A percentile compares a stretch with the other conserved stretches of the same genome.
phyloP scores from a whole-genome alignment of 148 eudicot genomes.

The Chenopodium formosanum region DNA sequence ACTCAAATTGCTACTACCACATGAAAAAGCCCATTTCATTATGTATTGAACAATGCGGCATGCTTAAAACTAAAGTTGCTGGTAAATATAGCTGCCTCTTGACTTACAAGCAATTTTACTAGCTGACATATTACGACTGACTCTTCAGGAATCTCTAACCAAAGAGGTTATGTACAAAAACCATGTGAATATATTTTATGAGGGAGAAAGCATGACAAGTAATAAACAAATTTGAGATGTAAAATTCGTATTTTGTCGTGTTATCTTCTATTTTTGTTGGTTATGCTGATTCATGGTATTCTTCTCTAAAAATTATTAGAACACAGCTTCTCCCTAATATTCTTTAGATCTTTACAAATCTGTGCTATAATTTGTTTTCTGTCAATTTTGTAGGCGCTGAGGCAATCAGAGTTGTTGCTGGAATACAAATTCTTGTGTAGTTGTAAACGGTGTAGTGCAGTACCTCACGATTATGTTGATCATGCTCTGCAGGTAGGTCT shows the following conservation, averaged over 20 bases:
- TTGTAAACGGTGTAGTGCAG: constrained; percentile 51
- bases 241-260: neutral
- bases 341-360: neutral
- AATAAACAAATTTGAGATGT: too few species aligned
- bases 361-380: neutral
- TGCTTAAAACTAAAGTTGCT: too few species aligned
- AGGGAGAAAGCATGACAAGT: too few species aligned
- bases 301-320: neutral
- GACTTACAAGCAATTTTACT: too few species aligned
- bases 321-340: neutral
- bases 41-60: too few species aligned
- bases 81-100: too few species aligned
- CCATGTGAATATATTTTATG: too few species aligned
- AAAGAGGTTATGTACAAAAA: too few species aligned
- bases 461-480: constrained; percentile 52
- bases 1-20: too few species aligned
- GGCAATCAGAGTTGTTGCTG: constrained; percentile 57
- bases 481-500: constrained; percentile 43
- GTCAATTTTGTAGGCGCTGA: constrained; percentile 37
- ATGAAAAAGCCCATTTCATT: too few species aligned
- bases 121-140: too few species aligned
- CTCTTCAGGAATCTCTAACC: too few species aligned
- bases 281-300: neutral
- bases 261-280: neutral
- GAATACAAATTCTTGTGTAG: constrained; percentile 56